Evolutionary conservation across 73 alveolate genomes (phyloP), one percentile per base, ranked within the genome.

Genomic region (Effrenium voratum): DNA sequence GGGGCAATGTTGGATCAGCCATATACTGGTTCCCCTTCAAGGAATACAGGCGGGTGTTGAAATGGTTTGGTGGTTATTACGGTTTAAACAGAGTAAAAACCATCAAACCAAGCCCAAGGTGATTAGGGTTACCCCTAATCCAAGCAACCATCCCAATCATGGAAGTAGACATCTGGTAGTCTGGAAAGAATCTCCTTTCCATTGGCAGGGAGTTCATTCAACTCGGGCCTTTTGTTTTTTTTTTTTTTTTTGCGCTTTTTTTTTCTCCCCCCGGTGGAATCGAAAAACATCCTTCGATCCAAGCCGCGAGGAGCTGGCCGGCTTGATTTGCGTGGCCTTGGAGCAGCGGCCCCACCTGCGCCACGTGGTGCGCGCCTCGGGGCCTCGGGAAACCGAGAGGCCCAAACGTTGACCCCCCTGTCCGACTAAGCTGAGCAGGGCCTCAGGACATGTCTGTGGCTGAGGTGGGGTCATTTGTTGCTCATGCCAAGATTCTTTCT

Each of bases 241-340:
- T 55, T 22, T 15, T 22, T 22, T 22, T 55, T 55, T 55, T 55
- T 55, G 12, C 68, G 30, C 30, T 15, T 22, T 55, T 55, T 55
- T 55, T 22, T 55, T 55, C 68, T 22, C 68, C 12, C 12, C 68
- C 68, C 68, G 22, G 28, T 1, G 28, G 28, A 57, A 57, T 22
- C 1, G n/a, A 57, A 0, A 22, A 22, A 22, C 72, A 1, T 2
- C 72, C 72, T 30, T 0, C 16, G n/a, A 22, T 22, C 68, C 22
- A 22, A 6, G 36, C 5, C 19, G 1, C 41, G 36, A 90, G 97
- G 97, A 75, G 75, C 49, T 90, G 32, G 97, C 97, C 12, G 97
- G 97, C 76, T 57, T 90, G 43, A 90, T 90, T 43, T 90, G 97
- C 75, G 83, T 90, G 88, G 97, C 76, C 55, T 43, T 90, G 88